Conservation (phyloP, 2,329 filamentous ascomycete genomes). For the Pezicula carpinea region DNA sequence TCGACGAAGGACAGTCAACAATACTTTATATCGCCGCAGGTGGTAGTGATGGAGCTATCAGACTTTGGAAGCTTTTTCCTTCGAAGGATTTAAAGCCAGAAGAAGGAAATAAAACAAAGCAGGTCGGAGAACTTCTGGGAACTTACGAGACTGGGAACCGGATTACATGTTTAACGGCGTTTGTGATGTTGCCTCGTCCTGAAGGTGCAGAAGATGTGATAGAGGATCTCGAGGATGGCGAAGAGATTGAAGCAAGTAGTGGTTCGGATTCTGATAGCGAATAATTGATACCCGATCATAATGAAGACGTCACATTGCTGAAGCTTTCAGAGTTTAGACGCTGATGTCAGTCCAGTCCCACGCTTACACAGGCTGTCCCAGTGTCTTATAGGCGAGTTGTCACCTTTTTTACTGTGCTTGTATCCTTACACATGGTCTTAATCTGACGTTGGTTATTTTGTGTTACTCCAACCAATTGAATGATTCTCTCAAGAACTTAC, state of each 20-base stretch:
- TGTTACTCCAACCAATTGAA: too few species aligned
- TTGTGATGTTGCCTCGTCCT: conserved; percentile 72
- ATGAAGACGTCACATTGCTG: neutral
- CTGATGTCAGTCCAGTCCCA: too few species aligned
- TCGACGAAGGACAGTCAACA: conserved; percentile 31
- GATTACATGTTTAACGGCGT: conserved; percentile 83
- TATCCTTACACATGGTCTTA: too few species aligned
- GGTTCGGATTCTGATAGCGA: conserved; percentile 25
- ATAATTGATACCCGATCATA: conserved; percentile 25
- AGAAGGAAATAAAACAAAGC: conserved; percentile 29
- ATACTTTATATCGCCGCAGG: conserved; percentile 62
- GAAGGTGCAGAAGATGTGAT: conserved; percentile 50
- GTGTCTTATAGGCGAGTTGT: too few species aligned
- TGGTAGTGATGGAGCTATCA: conserved; percentile 81
- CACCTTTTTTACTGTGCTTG: too few species aligned
- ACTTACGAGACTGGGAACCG: conserved; percentile 81
- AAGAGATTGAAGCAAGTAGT: conserved; percentile 16
- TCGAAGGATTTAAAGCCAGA: conserved; percentile 29
- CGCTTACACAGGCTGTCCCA: too few species aligned
- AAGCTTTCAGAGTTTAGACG: too few species aligned
- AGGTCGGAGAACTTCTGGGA: conserved; percentile 55
- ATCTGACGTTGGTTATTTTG: too few species aligned
- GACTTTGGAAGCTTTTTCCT: conserved; percentile 64
- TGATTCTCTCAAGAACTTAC: too few species aligned
- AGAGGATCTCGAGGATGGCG: conserved; percentile 19